A percentile compares a stretch with the other conserved stretches of the same genome.
Evolutionary conservation across 2,329 filamentous ascomycete genomes (phyloP).

Genomic region (Scedosporium apiospermum): DNA sequence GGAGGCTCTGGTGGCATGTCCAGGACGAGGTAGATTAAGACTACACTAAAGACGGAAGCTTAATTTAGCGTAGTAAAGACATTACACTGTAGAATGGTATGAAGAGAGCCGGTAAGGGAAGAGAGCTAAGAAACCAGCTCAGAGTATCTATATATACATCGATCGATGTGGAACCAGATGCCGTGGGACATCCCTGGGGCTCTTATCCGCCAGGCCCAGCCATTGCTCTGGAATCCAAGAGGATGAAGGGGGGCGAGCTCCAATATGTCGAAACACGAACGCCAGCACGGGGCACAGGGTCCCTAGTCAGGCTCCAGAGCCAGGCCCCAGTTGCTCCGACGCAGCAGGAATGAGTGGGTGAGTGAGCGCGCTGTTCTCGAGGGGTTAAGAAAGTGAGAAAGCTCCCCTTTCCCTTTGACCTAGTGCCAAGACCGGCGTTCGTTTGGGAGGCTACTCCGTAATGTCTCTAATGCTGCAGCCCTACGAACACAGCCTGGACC

Average conservation of each 20-base stretch:
- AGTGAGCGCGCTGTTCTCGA: too few relatives aligned
- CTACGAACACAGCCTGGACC: not conserved
- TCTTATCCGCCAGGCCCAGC: not conserved
- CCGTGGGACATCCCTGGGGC: not conserved
- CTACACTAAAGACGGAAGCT: not conserved
- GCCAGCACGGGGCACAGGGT: not conserved
- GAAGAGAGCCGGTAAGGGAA: not conserved
- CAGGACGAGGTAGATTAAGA: not conserved
- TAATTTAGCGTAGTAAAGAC: not conserved
- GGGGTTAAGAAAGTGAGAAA: too few relatives aligned
- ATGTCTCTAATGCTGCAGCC: slow-evolving; percentile 1
- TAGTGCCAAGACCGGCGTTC: not conserved
- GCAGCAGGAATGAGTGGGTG: too few relatives aligned
- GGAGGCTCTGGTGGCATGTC: not conserved
- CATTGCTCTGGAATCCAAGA: not conserved
- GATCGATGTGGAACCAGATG: not conserved
- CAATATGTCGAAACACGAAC: not conserved
- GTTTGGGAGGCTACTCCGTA: slow-evolving; percentile 1
- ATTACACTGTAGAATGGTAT: not conserved
- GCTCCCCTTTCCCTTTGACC: not conserved
- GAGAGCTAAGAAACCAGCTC: too few relatives aligned
- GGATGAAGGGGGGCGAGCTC: not conserved
- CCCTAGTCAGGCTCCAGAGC: not conserved
- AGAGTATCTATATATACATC: too few relatives aligned
- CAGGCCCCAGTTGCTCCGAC: too few relatives aligned